Percentiles rank a stretch among this genome's conserved stretches.
phyloP scores from a whole-genome alignment of 139 green algal species.

The Chlorokybus atmophyticus region DNA sequence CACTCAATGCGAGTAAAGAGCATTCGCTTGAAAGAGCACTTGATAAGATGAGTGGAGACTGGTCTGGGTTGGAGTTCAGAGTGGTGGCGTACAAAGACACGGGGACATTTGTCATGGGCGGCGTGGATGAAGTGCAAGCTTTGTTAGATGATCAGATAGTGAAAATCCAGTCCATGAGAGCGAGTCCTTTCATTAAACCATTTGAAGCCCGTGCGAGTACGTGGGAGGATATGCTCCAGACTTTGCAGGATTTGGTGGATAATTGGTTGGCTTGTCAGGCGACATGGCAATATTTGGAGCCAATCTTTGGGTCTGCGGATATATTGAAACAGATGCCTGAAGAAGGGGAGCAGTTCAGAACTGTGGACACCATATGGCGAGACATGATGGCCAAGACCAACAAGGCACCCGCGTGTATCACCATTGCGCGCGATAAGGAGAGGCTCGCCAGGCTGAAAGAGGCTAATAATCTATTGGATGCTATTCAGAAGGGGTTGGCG shows the following conservation, averaged over 20 bases:
- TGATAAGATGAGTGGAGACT: slow-evolving; percentile 62
- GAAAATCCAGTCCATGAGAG: slow-evolving; percentile 55
- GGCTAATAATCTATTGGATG: slow-evolving; percentile 51
- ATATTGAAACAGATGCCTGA: slow-evolving; percentile 79
- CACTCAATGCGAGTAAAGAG: slow-evolving; percentile 46
- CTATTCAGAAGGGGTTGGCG: slow-evolving; percentile 60
- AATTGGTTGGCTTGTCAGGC: slow-evolving; percentile 58
- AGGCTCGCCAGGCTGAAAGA: slow-evolving; percentile 22
- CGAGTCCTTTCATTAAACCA: slow-evolving; percentile 62
- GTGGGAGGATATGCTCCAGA: slow-evolving; percentile 52
- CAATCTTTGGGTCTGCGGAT: slow-evolving; percentile 67
- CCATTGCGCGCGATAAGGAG: slow-evolving; percentile 30
- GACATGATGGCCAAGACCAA: slow-evolving; percentile 40
- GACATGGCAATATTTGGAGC: slow-evolving; percentile 75
- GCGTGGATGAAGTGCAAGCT: slow-evolving; percentile 60
- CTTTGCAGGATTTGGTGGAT: slow-evolving; percentile 65
- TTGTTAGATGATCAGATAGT: slow-evolving; percentile 68
- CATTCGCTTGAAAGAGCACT: slow-evolving; percentile 56
- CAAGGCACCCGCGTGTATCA: slow-evolving; percentile 25
- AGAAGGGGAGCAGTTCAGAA: slow-evolving; percentile 64
- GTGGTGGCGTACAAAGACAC: slow-evolving; percentile 45
- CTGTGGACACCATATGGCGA: slow-evolving; percentile 37
- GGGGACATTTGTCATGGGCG: slow-evolving; percentile 63
- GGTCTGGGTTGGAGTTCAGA: slow-evolving; percentile 54
- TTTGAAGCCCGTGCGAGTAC: slow-evolving; percentile 44